Percentiles rank a stretch among this genome's conserved stretches.
phyloP scores from a whole-genome alignment of 306 rosid genomes.

The Gleditsia sinensis region DNA sequence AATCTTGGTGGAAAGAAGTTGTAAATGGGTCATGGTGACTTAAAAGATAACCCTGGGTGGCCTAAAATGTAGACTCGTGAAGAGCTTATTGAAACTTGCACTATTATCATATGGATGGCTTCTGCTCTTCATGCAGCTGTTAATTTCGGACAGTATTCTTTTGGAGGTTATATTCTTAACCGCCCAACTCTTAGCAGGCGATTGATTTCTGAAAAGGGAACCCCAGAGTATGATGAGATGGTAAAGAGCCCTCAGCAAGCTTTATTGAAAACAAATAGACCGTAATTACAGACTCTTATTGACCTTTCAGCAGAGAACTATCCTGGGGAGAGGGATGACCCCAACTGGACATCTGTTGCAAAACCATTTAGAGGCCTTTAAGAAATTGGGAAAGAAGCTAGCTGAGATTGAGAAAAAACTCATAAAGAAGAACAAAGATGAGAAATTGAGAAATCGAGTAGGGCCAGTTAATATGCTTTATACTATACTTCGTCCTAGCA shows the following conservation, averaged over 20 bases:
- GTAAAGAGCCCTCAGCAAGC: slow-evolving; percentile 46
- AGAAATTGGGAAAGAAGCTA: slow-evolving; percentile 33
- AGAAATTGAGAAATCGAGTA: slow-evolving; percentile 16
- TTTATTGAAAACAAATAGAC: slow-evolving; percentile 57
- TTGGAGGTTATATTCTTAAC: slow-evolving; percentile 64
- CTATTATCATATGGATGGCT: slow-evolving; percentile 63
- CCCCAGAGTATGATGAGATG: slow-evolving; percentile 52
- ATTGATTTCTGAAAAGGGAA: slow-evolving; percentile 57
- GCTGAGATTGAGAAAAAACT: slow-evolving; percentile 27
- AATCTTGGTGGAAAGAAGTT: slow-evolving; percentile 78
- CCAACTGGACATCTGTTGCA: slow-evolving; percentile 30
- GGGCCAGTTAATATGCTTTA: slow-evolving; percentile 61
- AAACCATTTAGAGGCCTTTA: slow-evolving; percentile 33
- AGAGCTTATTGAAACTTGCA: slow-evolving; percentile 46
- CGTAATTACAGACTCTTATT: slow-evolving; percentile 47
- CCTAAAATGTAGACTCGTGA: slow-evolving; percentile 51
- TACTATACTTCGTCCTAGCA: slow-evolving; percentile 61
- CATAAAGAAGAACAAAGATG: slow-evolving; percentile 3
- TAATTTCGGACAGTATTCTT: slow-evolving; percentile 67
- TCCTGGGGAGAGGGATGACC: slow-evolving; percentile 49
- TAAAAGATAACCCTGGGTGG: slow-evolving; percentile 58
- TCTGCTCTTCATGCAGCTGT: slow-evolving; percentile 74
- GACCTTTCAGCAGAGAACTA: slow-evolving; percentile 57
- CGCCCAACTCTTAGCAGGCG: slow-evolving; percentile 60
- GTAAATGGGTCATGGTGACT: slow-evolving; percentile 63